Conservation (phyloP, 2,329 filamentous ascomycete genomes). For the Aspergillus phoenicis region DNA sequence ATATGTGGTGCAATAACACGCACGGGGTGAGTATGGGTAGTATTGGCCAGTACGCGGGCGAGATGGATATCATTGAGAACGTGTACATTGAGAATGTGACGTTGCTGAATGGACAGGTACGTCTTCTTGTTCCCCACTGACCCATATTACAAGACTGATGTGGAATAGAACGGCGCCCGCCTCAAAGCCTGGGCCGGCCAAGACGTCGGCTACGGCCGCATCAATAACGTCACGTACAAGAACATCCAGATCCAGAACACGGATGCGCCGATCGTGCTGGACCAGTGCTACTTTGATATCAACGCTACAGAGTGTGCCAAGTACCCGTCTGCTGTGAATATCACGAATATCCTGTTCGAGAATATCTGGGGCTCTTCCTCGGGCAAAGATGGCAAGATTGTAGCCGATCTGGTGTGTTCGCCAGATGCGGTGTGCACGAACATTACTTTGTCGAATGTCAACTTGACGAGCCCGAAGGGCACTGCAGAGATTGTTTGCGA, state of each 20-base stretch:
- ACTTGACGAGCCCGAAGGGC: conserved; percentile 55
- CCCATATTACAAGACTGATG: not conserved
- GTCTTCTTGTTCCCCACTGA: not conserved
- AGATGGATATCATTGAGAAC: conserved; percentile 59
- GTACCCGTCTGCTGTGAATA: conserved; percentile 60
- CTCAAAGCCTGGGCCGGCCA: conserved; percentile 65
- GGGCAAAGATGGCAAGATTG: conserved; percentile 57
- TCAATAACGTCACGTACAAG: conserved; percentile 65
- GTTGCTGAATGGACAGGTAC: conserved; percentile 53
- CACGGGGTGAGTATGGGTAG: conserved; percentile 62
- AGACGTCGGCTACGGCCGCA: conserved; percentile 61
- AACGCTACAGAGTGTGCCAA: conserved; percentile 54
- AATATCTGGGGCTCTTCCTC: conserved; percentile 62
- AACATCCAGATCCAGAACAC: conserved; percentile 63
- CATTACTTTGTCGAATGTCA: conserved; percentile 59
- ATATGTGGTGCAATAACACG: conserved; percentile 63
- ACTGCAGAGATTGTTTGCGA: conserved; percentile 55
- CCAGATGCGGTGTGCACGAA: conserved; percentile 60
- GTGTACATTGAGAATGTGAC: conserved; percentile 63
- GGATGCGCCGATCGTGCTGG: conserved; percentile 60
- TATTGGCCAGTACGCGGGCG: conserved; percentile 60
- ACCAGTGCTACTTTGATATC: conserved; percentile 66
- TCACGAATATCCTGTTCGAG: conserved; percentile 61
- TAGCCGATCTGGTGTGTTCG: conserved; percentile 59
- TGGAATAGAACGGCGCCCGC: conserved; percentile 56